These are phyloP conservation scores for Cladophialophora chaetospira DNA, from an alignment of 2,329 filamentous ascomycete species.

Conservation along the genomic window DNA sequence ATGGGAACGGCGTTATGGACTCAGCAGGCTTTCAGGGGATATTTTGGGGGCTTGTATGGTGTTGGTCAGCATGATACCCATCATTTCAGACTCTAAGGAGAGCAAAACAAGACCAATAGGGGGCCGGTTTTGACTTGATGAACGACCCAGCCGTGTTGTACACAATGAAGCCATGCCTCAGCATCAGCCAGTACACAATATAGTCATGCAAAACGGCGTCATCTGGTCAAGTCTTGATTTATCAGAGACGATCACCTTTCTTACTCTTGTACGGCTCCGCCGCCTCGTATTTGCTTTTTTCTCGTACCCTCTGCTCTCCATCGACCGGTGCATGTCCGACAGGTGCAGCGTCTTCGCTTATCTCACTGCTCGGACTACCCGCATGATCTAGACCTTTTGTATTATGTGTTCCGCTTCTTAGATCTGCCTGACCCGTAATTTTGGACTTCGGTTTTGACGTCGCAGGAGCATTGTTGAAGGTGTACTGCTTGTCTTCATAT, in stretches of 20 bases:
- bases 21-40: background rate
- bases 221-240: background rate
- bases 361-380: conserved; percentile 71
- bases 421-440: conserved; percentile 30
- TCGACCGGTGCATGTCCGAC: conserved; percentile 77
- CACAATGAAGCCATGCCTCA: conserved; percentile 12
- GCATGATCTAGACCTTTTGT: conserved; percentile 53
- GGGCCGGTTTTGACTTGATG: background rate
- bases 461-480: conserved; percentile 19
- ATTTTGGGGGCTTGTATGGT: background rate
- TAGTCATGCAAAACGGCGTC: background rate
- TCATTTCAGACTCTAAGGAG: background rate
- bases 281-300: conserved; percentile 91
- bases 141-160: conserved; percentile 11
- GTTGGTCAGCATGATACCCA: conserved; percentile 14
- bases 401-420: conserved; percentile 13
- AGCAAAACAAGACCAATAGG: conserved; percentile 6
- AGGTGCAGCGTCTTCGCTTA: conserved; percentile 77
- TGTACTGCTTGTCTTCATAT: conserved; percentile 40
- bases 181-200: background rate
- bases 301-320: conserved; percentile 64
- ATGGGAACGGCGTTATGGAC: conserved; percentile 14
- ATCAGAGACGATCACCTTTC: conserved; percentile 83
- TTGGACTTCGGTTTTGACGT: conserved; percentile 26
- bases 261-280: conserved; percentile 71